phyloP scores from a whole-genome alignment of 495 filamentous ascomycete species.

The Margaritispora aquatica region DNA sequence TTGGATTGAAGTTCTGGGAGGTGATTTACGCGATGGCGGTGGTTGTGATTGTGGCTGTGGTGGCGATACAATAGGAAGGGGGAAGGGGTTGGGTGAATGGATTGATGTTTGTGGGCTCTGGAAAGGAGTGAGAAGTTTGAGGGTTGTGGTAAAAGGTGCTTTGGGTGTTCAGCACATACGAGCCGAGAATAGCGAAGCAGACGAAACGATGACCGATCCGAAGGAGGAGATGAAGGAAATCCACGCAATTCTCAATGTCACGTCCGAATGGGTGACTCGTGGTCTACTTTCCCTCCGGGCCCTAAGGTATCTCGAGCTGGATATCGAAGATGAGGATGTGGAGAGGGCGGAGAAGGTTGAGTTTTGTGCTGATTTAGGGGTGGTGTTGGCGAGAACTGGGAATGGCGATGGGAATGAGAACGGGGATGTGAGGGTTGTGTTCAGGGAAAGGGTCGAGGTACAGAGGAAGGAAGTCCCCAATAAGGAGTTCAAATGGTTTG shows the following conservation, averaged over 20 bases:
- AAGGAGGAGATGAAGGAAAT: background rate
- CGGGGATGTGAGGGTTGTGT: conserved; percentile 13
- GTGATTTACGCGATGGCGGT: conserved; percentile 5
- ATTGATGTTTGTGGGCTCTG: conserved; percentile 10
- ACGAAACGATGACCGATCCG: conserved; percentile 19
- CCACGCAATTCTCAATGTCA: conserved; percentile 1
- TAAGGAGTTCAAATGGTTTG: conserved; percentile 22
- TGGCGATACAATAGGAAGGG: too few relatives aligned
- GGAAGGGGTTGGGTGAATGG: conserved; percentile 4
- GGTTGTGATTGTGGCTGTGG: background rate
- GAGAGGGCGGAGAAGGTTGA: background rate
- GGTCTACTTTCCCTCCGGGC: background rate
- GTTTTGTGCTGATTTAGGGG: background rate
- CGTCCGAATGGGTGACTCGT: background rate
- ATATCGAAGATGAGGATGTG: conserved; percentile 8
- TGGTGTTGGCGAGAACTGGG: background rate
- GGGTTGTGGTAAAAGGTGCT: conserved; percentile 9
- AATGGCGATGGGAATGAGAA: background rate
- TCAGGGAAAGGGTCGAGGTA: conserved; percentile 23
- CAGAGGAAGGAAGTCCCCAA: conserved; percentile 14
- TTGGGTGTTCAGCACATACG: background rate
- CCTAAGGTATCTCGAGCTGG: background rate
- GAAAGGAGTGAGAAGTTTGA: conserved; percentile 8
- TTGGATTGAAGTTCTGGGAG: conserved; percentile 9
- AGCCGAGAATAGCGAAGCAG: conserved; percentile 20